These are phyloP conservation scores for Aspergillus calidoustus DNA, from an alignment of 2,329 filamentous ascomycete species.

Conservation along the genomic window DNA sequence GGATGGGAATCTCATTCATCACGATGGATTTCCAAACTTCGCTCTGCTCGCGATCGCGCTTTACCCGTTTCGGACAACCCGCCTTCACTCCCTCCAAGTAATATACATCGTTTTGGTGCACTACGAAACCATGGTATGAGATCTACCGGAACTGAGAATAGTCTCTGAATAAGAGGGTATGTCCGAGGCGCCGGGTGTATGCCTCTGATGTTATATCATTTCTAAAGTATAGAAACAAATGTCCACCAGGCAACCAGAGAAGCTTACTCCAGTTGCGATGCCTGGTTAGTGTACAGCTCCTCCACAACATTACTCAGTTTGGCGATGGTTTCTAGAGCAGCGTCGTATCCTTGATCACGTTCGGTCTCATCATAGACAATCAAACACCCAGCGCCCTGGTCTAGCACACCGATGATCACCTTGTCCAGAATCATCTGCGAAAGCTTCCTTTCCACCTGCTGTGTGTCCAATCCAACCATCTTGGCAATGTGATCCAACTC, in stretches of 20 bases:
- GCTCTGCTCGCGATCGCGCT: constrained; percentile 41
- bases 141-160: background rate
- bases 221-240: constrained; percentile 23
- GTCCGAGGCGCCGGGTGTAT: constrained; percentile 18
- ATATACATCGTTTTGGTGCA: background rate
- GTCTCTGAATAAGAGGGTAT: background rate
- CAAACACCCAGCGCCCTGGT: constrained; percentile 95
- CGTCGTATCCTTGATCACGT: constrained; percentile 90
- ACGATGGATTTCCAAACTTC: constrained; percentile 22
- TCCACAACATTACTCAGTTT: constrained; percentile 98
- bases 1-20: constrained; percentile 10
- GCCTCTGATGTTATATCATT: constrained; percentile 33
- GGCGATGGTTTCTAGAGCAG: constrained; percentile 91
- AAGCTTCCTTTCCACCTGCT: constrained; percentile 96
- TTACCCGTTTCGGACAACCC: constrained; percentile 38
- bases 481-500: constrained; percentile 97
- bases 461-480: constrained; percentile 94
- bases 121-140: background rate
- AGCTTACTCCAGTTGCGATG: constrained; percentile 81
- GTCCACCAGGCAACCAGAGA: constrained; percentile 2
- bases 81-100: background rate
- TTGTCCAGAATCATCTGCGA: constrained; percentile 99
- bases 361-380: constrained; percentile 97
- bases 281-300: constrained; percentile 96
- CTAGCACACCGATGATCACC: constrained; percentile 95